These are phyloP conservation scores for Oropetium thomaeum DNA, from an alignment of 176 grass and related monocot genomes.

Conservation along the genomic window DNA sequence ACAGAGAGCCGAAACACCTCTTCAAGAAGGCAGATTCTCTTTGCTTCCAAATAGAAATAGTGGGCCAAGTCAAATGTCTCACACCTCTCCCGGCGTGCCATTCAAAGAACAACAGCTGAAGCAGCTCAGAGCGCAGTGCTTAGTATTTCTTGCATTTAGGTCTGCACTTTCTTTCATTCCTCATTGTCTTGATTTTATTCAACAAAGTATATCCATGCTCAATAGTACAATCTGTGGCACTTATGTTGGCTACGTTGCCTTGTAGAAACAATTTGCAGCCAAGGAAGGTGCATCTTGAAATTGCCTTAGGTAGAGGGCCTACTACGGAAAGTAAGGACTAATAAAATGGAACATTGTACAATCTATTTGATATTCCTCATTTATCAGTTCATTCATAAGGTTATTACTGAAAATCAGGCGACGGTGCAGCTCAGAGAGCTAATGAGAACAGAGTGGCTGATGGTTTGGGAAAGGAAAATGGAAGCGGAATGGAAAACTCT, in stretches of 20 bases:
- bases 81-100: constrained; percentile 49
- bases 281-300: constrained; percentile 91
- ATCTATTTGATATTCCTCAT: constrained; percentile 21
- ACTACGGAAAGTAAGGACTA: constrained; percentile 72
- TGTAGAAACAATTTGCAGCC: constrained; percentile 89
- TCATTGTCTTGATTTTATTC: background rate
- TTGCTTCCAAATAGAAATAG: constrained; percentile 42
- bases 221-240: constrained; percentile 18
- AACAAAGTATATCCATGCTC: constrained; percentile 2
- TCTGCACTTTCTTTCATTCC: constrained; percentile 13
- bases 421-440: constrained; percentile 47
- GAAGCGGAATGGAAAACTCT: constrained; percentile 63
- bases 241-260: constrained; percentile 27
- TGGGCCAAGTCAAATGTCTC: constrained; percentile 50
- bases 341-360: constrained; percentile 13
- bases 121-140: constrained; percentile 98
- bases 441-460: constrained; percentile 75
- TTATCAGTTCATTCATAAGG: constrained; percentile 28
- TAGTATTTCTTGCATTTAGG: constrained; percentile 99
- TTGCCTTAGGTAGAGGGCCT: constrained; percentile 67
- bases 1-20: constrained; percentile 47
- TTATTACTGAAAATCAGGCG: constrained; percentile 51
- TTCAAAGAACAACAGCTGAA: constrained; percentile 98
- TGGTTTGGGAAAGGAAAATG: constrained; percentile 66
- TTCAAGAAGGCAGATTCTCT: constrained; percentile 51